Evolutionary conservation across 257 asterid genomes (phyloP).

Genomic region (Cinchona pubescens): DNA sequence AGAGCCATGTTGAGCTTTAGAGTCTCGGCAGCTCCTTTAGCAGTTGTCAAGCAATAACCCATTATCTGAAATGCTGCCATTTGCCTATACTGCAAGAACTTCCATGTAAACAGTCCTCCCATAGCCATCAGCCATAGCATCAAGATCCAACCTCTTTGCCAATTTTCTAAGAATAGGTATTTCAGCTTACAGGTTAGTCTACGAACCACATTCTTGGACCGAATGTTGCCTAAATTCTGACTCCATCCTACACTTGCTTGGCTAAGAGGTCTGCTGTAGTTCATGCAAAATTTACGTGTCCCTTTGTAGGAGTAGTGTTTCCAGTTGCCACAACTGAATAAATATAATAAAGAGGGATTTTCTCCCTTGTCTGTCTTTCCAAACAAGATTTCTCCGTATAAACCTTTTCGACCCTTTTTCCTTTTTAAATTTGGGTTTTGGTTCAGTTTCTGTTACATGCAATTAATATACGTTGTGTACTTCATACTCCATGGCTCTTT

Average conservation of each 20-base stretch:
- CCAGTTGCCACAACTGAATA: slow-evolving; percentile 89
- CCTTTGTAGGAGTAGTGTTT: slow-evolving; percentile 73
- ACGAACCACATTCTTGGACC: slow-evolving; percentile 26
- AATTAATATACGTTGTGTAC: neutral
- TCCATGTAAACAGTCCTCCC: slow-evolving; percentile 80
- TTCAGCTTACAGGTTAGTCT: slow-evolving; percentile 26
- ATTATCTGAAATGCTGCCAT: slow-evolving; percentile 60
- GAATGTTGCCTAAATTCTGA: slow-evolving; percentile 41
- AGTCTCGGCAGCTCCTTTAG: slow-evolving; percentile 95
- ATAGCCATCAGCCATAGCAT: slow-evolving; percentile 56
- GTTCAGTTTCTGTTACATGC: no score
- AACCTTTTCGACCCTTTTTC: neutral
- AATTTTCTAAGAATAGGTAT: slow-evolving; percentile 50
- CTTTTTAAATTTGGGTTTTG: no score
- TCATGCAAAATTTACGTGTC: slow-evolving; percentile 80
- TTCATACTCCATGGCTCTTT: neutral
- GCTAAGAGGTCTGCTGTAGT: slow-evolving; percentile 80
- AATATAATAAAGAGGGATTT: neutral
- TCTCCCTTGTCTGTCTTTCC: slow-evolving; percentile 12
- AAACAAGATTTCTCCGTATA: neutral
- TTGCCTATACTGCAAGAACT: slow-evolving; percentile 57
- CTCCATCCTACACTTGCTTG: slow-evolving; percentile 68
- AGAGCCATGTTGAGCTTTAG: slow-evolving; percentile 92
- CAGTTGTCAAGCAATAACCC: slow-evolving; percentile 82
- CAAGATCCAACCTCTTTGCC: slow-evolving; percentile 78